Conservation (phyloP, 2,329 filamentous ascomycete species). For the Alternaria conjuncta region DNA sequence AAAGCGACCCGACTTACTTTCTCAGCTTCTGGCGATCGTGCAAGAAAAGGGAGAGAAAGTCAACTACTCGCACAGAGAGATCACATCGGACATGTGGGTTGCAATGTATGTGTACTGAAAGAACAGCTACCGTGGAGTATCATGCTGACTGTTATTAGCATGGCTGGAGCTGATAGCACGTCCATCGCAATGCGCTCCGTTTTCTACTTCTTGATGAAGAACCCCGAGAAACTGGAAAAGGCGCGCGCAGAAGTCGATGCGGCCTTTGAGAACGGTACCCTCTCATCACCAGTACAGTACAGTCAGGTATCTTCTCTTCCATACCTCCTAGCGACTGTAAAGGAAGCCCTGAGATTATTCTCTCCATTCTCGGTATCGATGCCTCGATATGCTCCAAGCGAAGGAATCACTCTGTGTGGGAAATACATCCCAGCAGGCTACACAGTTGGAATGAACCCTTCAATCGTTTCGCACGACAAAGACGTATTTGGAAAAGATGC, state of each 20-base stretch:
- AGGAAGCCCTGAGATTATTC: slow-evolving; percentile 77
- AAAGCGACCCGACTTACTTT: slow-evolving; percentile 38
- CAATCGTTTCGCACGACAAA: slow-evolving; percentile 52
- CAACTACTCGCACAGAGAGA: slow-evolving; percentile 37
- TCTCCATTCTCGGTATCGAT: slow-evolving; percentile 74
- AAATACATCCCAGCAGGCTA: slow-evolving; percentile 69
- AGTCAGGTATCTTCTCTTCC: slow-evolving; percentile 67
- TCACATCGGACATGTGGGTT: slow-evolving; percentile 36
- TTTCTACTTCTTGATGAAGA: slow-evolving; percentile 50
- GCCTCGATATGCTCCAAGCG: slow-evolving; percentile 72
- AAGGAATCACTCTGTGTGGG: slow-evolving; percentile 68
- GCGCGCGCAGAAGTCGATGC: slow-evolving; percentile 26
- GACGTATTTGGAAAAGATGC: slow-evolving; percentile 1
- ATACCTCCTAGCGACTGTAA: slow-evolving; percentile 77
- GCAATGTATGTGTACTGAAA: slow-evolving; percentile 33
- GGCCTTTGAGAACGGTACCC: slow-evolving; percentile 12
- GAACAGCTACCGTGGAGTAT: not conserved
- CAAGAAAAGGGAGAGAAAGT: slow-evolving; percentile 36
- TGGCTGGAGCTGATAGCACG: slow-evolving; percentile 49
- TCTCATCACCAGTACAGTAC: slow-evolving; percentile 21
- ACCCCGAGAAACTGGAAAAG: slow-evolving; percentile 27
- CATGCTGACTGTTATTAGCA: slow-evolving; percentile 18
- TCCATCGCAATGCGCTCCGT: slow-evolving; percentile 42
- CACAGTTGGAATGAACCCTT: slow-evolving; percentile 74
- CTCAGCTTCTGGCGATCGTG: slow-evolving; percentile 38